phyloP scores from a whole-genome alignment of 163 green algal genomes.

The Smithsoniella earleae region DNA sequence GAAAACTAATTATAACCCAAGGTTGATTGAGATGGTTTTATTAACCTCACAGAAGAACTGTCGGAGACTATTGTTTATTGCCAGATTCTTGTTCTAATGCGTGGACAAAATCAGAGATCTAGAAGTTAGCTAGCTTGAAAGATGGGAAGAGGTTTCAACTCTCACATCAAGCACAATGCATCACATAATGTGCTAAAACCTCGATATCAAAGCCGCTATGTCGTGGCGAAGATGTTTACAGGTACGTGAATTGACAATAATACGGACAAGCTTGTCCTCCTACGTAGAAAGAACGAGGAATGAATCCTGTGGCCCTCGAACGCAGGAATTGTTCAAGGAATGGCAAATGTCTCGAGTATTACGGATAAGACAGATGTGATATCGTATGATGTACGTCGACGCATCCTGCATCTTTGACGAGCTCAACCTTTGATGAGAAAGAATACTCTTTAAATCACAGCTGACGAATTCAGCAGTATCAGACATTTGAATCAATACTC shows the following conservation, averaged over 20 bases:
- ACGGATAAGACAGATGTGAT: constrained; percentile 43
- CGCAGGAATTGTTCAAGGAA: constrained; percentile 62
- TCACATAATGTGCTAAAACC: no score
- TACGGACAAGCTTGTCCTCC: not conserved
- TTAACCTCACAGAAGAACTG: no score
- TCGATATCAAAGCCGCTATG: no score
- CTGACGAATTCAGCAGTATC: no score
- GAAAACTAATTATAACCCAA: no score
- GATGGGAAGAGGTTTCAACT: no score
- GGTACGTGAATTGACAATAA: not conserved
- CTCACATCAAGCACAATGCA: no score
- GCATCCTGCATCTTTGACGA: not conserved
- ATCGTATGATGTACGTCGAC: constrained; percentile 38
- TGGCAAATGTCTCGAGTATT: constrained; percentile 38
- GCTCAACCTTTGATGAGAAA: not conserved
- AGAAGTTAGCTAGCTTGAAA: no score
- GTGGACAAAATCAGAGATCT: no score
- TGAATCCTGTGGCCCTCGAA: not conserved
- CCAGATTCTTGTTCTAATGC: no score
- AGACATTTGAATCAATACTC: not conserved
- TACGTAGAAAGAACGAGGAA: not conserved
- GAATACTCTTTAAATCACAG: constrained; percentile 33
- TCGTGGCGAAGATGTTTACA: constrained; percentile 18
- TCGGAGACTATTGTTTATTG: no score
- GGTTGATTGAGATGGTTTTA: no score